These are phyloP conservation scores for Hibiscus syriacus DNA, from an alignment of 345 rosid species.

Conservation along the genomic window DNA sequence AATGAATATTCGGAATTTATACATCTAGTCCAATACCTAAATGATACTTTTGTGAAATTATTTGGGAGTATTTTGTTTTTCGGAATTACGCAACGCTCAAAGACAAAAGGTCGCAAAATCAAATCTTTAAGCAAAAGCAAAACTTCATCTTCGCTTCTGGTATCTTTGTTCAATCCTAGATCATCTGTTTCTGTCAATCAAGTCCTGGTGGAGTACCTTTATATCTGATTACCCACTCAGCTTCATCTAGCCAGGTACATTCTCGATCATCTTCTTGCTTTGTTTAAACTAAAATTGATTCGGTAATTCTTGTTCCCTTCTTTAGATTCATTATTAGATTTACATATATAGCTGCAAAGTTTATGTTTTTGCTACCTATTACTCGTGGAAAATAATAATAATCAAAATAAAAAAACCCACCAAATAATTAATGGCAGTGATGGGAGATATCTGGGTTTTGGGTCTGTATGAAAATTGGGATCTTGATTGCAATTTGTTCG, in stretches of 20 bases:
- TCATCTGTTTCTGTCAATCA: not conserved
- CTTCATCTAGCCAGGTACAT: conserved; percentile 1
- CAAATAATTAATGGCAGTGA: not conserved
- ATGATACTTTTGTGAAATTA: too few species aligned
- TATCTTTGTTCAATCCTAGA: not conserved
- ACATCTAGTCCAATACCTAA: too few species aligned
- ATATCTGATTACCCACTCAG: conserved; percentile 9
- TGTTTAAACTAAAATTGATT: not conserved
- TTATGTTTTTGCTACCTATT: not conserved
- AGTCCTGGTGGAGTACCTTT: not conserved
- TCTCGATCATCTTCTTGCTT: not conserved
- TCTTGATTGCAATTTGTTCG: not conserved
- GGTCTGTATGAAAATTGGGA: not conserved
- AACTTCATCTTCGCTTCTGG: not conserved
- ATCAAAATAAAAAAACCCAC: not conserved
- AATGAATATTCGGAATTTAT: too few species aligned
- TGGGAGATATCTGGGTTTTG: not conserved
- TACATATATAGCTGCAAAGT: not conserved
- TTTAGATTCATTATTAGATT: not conserved
- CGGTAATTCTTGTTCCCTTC: not conserved
- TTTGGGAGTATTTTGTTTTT: not conserved
- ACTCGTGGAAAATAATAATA: not conserved
- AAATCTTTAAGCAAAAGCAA: conserved; percentile 9
- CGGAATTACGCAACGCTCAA: not conserved
- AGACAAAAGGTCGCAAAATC: not conserved